Evolutionary conservation across 495 filamentous ascomycete species (phyloP), one percentile per base, ranked within the genome.

Genomic region (Daldinia concentrica): DNA sequence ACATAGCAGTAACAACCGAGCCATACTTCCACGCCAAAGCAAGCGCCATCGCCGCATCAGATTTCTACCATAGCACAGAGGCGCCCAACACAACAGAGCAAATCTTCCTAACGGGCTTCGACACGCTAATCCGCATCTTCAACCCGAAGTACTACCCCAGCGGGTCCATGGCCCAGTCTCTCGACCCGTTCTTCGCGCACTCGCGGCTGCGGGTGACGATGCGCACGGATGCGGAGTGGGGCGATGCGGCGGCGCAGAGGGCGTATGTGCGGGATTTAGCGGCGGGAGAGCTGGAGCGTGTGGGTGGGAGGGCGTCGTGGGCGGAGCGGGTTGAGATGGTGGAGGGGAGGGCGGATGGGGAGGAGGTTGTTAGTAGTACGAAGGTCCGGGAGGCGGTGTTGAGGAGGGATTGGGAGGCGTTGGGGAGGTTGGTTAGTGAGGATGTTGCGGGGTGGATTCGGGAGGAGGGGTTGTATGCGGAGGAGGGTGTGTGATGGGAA

Each of bases 1-100:
- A 98, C 74, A 89, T 98, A 24, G 94, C 86, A 1, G 85, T 98
- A 3, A 94, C 92, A 0, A 94, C 88, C 30, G 84, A 88, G 43
- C 93, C 95, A 0, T 94, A 93, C 73, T 98, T 97, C 72, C 84
- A 90, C 45, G 93, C 95, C 67, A 98, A 98, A 77, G 89, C 90
- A 0, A 68, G 78, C n/a, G 90, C 87, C 0, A 90, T 98, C 34
- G 85, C 86, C 11, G 67, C 77, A 0, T 84, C 82, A 1, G 83
- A 76, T 1, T 79, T 84, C 9, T 93, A 90, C 70, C 75, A 82
- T 0, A 79, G 69, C 50, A 8, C 24, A 6, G 22, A 8, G 7
- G n/a, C n/a, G n/a, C 2, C 24, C 51, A 55, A 6, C 51, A 1
- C 8, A 15, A 14, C 26, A 17, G 85, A 89, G 66, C 93, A 96